Base-by-base conservation (phyloP, 2,329 filamentous ascomycete species). In the Talaromyces albobiverticillius region DNA sequence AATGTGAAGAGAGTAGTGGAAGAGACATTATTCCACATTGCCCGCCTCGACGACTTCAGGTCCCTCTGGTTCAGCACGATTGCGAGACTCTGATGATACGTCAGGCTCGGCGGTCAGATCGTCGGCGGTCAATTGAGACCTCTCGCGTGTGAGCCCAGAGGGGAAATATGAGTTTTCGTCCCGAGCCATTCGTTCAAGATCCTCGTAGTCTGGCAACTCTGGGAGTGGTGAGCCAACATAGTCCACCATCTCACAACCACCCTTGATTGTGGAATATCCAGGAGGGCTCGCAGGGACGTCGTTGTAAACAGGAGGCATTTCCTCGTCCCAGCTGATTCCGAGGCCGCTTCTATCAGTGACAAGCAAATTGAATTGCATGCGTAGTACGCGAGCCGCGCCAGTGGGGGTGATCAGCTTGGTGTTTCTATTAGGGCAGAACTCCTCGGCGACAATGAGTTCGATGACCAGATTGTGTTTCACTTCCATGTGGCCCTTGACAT, bases 261-360 rank as follows among this genome's bases (percentile, higher is more conserved):
- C 66, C 51, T 71, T 67, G 11, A 70, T 62, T 56, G 65, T 70
- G 18, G 67, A 76, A 71, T 92, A 92, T 5, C 78, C 80, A 0
- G 93, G 93, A 46, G 93, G 93, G 64, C 87, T 90, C 2, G 85
- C 86, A 1, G 93, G 92, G 40, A 97, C 91, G 67, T 97, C 90
- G 71, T 94, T 88, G 73, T 99, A 99, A 61, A 95, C 83, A 1
- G 93, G 93, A 11, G 93, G 93, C 66, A 89, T 86, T 76, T 99
- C 93, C 73, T 96, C 93, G 63, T 97, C 93, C 93, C 94, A 99
- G 62, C 88, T 90, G 64, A 99, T 92, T 48, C 93, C 92, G 68
- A 96, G 82, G 16, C 93, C 93, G 18, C 83, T 83, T 56, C 89
- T 83, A 74, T 95, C 88, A 3, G 92, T 96, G 53, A 97, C 81